Conservation (phyloP, 108 stramenopile species). For the Fragilaria radians region DNA sequence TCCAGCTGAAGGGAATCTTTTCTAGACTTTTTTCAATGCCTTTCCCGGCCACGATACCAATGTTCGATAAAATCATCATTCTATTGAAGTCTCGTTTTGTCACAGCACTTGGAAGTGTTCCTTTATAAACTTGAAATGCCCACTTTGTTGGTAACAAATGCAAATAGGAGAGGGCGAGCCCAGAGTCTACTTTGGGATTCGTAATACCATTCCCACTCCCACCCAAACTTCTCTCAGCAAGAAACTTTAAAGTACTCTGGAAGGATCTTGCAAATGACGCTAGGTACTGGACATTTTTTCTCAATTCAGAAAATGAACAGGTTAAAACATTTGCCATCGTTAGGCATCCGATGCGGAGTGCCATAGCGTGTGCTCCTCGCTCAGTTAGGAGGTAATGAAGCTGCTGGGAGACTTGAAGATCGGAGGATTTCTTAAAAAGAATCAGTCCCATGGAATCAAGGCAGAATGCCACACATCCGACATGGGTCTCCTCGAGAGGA, state of each 20-base stretch:
- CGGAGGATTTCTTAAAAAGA: conserved; percentile 1
- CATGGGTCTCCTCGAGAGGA: conserved; percentile 48
- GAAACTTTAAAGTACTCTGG: conserved; percentile 1
- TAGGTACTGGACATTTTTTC: not conserved
- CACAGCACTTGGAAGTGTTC: conserved; percentile 73
- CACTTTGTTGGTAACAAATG: conserved; percentile 52
- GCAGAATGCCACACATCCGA: conserved; percentile 37
- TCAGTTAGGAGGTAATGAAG: conserved; percentile 37
- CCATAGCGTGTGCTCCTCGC: conserved; percentile 57
- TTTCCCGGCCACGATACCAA: conserved; percentile 52
- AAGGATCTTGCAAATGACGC: conserved; percentile 11
- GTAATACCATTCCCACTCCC: conserved; percentile 69
- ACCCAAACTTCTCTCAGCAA: conserved; percentile 69
- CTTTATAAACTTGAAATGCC: conserved; percentile 51
- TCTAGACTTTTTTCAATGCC: not conserved
- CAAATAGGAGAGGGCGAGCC: conserved; percentile 57
- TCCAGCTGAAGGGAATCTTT: conserved; percentile 35
- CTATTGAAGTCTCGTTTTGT: conserved; percentile 61
- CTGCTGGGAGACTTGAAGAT: conserved; percentile 17
- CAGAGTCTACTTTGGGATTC: conserved; percentile 58
- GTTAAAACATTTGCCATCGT: conserved; percentile 26
- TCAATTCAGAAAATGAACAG: conserved; percentile 3
- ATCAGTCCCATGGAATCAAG: conserved; percentile 25
- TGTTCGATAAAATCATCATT: conserved; percentile 49
- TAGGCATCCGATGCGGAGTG: conserved; percentile 41